These are phyloP conservation scores for Biscogniauxia mediterranea DNA, from an alignment of 2,329 filamentous ascomycete species.

Conservation along the genomic window DNA sequence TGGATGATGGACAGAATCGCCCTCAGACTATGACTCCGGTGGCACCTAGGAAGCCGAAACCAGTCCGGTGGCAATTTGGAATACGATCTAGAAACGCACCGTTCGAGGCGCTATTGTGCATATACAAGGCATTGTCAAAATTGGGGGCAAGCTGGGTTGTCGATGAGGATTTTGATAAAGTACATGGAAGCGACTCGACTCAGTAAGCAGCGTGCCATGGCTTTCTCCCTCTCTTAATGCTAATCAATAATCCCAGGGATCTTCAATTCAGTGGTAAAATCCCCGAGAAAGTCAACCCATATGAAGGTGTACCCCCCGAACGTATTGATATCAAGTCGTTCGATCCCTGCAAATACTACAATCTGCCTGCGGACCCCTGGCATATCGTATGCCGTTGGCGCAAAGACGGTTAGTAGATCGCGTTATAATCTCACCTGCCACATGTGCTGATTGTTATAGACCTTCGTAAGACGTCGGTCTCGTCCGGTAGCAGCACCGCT, in stretches of 20 bases:
- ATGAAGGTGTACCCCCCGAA: slow-evolving; percentile 27
- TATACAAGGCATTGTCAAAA: slow-evolving; percentile 86
- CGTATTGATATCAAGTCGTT: slow-evolving; percentile 37
- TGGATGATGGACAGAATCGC: slow-evolving; percentile 62
- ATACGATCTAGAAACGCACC: slow-evolving; percentile 93
- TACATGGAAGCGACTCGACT: slow-evolving; percentile 43
- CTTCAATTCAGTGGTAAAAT: slow-evolving; percentile 10
- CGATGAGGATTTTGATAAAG: slow-evolving; percentile 57
- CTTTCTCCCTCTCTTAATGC: slow-evolving; percentile 2
- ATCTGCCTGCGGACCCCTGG: slow-evolving; percentile 91
- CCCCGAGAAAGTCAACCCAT: slow-evolving; percentile 24
- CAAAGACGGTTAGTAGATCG: slow-evolving; percentile 70
- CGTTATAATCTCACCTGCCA: slow-evolving; percentile 41
- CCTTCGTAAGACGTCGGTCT: slow-evolving; percentile 36
- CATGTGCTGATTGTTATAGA: slow-evolving; percentile 42
- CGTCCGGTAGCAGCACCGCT: slow-evolving; percentile 28
- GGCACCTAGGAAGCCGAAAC: slow-evolving; percentile 69
- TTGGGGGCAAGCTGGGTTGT: slow-evolving; percentile 86
- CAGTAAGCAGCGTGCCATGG: slow-evolving; percentile 30
- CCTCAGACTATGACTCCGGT: slow-evolving; percentile 64
- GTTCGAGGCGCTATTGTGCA: slow-evolving; percentile 89
- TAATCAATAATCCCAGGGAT: slow-evolving; percentile 17
- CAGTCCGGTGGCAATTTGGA: slow-evolving; percentile 95
- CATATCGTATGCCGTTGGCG: slow-evolving; percentile 88
- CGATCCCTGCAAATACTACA: slow-evolving; percentile 65